Evolutionary conservation across 192 early-diverging fungal species (phyloP).

Genomic region (Nowakowskiella sp.): DNA sequence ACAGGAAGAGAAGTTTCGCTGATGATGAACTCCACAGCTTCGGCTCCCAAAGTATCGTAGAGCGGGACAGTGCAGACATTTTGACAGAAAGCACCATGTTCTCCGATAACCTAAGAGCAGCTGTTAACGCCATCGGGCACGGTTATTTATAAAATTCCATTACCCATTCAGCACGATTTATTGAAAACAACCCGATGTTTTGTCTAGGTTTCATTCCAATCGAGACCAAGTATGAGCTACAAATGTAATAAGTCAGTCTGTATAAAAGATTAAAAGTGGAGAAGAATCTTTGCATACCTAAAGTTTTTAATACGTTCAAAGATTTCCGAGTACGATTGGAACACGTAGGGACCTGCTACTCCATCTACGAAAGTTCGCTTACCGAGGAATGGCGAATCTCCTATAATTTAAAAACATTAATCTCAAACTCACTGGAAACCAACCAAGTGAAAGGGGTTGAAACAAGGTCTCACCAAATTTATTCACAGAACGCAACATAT

Average conservation of each 20-base stretch:
- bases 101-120: constrained; percentile 70
- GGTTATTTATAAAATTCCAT: too few relatives aligned
- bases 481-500: constrained; percentile 60
- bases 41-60: constrained; percentile 65
- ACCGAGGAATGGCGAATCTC: constrained; percentile 52
- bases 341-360: constrained; percentile 60
- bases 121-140: too few relatives aligned
- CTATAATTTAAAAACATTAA: constrained; percentile 19
- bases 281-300: constrained; percentile 32
- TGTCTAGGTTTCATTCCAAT: constrained; percentile 22
- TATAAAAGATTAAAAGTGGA: too few relatives aligned
- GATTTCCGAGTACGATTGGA: constrained; percentile 57
- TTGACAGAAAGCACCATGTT: constrained; percentile 58
- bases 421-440: too few relatives aligned
- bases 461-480: constrained; percentile 38
- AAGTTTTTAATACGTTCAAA: constrained; percentile 53
- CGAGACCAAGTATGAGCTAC: constrained; percentile 32
- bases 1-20: constrained; percentile 59
- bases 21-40: constrained; percentile 60
- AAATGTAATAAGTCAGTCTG: too few relatives aligned
- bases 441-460: too few relatives aligned
- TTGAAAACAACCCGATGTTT: constrained; percentile 60
- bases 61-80: constrained; percentile 61
- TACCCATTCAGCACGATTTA: constrained; percentile 79
- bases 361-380: constrained; percentile 51